Percentiles rank a stretch among this genome's conserved stretches.
Conservation (phyloP, 2,329 filamentous ascomycete species). For the Aspergillus spinulosporus region DNA sequence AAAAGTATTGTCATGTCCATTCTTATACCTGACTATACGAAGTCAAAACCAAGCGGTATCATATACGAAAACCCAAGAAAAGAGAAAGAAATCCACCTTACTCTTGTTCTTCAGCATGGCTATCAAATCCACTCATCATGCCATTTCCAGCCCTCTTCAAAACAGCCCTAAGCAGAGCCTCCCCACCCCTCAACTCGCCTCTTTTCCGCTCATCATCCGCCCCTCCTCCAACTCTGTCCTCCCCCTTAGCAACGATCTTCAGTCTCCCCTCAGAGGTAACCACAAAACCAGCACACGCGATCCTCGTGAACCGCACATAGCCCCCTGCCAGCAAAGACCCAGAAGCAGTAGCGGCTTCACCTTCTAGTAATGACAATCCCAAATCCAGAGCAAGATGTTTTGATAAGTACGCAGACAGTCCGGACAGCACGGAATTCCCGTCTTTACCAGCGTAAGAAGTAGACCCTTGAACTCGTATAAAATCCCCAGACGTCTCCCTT, state of each 20-base stretch:
- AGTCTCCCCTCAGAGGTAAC: slow-evolving; percentile 41
- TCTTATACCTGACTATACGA: not conserved
- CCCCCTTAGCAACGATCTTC: slow-evolving; percentile 36
- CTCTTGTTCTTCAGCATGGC: not conserved
- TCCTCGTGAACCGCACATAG: slow-evolving; percentile 38
- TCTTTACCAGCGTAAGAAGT: not conserved
- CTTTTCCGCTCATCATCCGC: slow-evolving; percentile 18
- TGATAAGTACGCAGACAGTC: slow-evolving; percentile 38
- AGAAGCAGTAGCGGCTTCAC: not conserved
- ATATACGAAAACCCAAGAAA: not conserved
- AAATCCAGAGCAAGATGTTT: slow-evolving; percentile 44
- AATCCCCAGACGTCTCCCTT: slow-evolving; percentile 27
- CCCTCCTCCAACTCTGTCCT: slow-evolving; percentile 16
- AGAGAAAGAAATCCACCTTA: not conserved
- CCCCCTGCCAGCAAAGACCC: slow-evolving; percentile 17
- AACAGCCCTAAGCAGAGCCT: slow-evolving; percentile 34
- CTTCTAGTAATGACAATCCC: slow-evolving; percentile 26
- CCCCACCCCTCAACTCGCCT: slow-evolving; percentile 33
- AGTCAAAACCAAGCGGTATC: slow-evolving; percentile 2
- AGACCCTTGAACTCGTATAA: slow-evolving; percentile 16
- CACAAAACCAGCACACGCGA: slow-evolving; percentile 43
- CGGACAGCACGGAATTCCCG: slow-evolving; percentile 25
- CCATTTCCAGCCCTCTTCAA: slow-evolving; percentile 29
- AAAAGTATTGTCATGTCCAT: not conserved
- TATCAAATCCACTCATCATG: slow-evolving; percentile 12